Base-by-base conservation (phyloP, 1,284 basidiomycete genomes). In the Meira miltonrushii region DNA sequence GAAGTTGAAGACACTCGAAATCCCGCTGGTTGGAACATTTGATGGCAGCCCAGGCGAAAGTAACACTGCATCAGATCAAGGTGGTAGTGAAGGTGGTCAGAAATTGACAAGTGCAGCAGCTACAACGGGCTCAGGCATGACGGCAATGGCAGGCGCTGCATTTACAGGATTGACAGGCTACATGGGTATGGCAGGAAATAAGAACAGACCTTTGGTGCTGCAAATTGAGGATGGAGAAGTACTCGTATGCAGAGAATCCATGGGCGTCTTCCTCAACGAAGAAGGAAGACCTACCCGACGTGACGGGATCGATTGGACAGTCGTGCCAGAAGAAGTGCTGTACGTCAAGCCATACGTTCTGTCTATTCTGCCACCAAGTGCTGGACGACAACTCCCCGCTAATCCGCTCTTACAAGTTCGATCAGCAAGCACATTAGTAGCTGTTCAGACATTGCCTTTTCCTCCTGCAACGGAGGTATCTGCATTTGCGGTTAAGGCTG, bases 281-380 rank as follows among this genome's bases (percentile, higher is more conserved):
- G 86, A 90, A 66, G 89, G 85, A 0, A 87, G 85, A 71, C 80
- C 82, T 2, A 84, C 87, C 0, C 81, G 88, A 33, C 69, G 81
- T 5, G 74, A 82, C 23, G 83, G 83, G 1, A 82, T 94, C 6
- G 85, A 86, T 63, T 95, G 89, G 90, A 84, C 87, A 1, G 83
- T 84, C 15, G 83, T 87, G 41, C 92, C 90, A 38, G 90, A 93
- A 69, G 89, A 92, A 62, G 82, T 89, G 51, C 83, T 88, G 0
- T 89, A 86, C 62, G 81, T 88, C 39, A 88, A 87, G 68, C 92
- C 92, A 0, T 94, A 92, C 74, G 83, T 95, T 40, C 85, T 94
- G 72, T 86, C 61, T 39, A 54, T 68, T 38, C 56, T 69, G 46
- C 74, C 69, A 17, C 60, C 55, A 7, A 25, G 23, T 25, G 40